A percentile compares a stretch with the other conserved stretches of the same genome.
Conservation (phyloP, 148 eudicot species). For the Bassia scoparia region DNA sequence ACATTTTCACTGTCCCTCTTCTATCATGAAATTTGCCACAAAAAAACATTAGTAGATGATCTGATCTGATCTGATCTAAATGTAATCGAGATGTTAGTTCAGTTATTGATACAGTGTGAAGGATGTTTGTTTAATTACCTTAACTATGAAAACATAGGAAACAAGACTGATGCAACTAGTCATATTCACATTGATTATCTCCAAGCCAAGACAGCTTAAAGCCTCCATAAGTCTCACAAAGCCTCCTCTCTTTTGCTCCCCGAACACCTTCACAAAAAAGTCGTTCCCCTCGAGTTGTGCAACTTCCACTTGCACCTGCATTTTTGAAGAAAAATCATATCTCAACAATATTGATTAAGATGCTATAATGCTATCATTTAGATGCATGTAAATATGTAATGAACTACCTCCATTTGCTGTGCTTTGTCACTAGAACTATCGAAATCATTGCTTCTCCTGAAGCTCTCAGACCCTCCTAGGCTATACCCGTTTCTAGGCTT, state of each 20-base stretch:
- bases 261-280: conserved; percentile 80
- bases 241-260: conserved; percentile 82
- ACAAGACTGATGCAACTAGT: conserved; percentile 72
- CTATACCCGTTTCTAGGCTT: conserved; percentile 35
- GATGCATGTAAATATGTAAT: too few species aligned
- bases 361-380: background rate
- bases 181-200: conserved; percentile 66
- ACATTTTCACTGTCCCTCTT: conserved; percentile 65
- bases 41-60: background rate
- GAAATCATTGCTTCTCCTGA: conserved; percentile 34
- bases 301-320: conserved; percentile 91
- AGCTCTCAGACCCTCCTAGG: conserved; percentile 33
- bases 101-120: background rate
- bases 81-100: too few species aligned
- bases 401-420: conserved; percentile 89
- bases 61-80: too few species aligned
- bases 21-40: conserved; percentile 29
- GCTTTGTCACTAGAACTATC: conserved; percentile 43
- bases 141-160: conserved; percentile 73
- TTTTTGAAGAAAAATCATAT: background rate
- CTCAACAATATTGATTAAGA: background rate
- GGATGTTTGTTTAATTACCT: conserved; percentile 37
- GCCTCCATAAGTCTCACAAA: conserved; percentile 84
- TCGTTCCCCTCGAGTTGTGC: conserved; percentile 74
- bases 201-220: conserved; percentile 60